phyloP scores from a whole-genome alignment of 345 rosid species.

The Eucalyptus albens region DNA sequence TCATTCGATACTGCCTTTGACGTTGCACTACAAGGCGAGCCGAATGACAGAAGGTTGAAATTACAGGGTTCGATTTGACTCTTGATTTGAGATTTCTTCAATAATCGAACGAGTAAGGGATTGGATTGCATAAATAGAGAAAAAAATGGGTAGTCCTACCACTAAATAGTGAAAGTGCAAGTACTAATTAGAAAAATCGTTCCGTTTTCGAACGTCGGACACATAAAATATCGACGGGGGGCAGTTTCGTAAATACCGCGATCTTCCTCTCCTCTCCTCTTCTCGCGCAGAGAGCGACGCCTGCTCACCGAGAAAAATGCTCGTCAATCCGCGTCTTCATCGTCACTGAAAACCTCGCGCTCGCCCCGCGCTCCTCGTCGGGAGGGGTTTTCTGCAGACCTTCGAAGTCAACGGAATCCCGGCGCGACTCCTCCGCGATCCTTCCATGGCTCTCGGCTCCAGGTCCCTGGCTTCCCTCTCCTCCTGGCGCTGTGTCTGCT shows the following conservation, averaged over 20 bases:
- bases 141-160: not conserved
- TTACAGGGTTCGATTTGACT: accelerated
- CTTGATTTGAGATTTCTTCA: not conserved
- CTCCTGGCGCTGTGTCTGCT: conserved; percentile 19
- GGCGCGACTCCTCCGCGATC: not conserved
- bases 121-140: not conserved
- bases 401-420: not conserved
- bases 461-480: not conserved
- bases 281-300: not conserved
- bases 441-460: not conserved
- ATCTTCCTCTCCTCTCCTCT: not conserved
- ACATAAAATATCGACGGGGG: not conserved
- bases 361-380: not conserved
- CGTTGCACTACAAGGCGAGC: accelerated
- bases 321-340: not conserved
- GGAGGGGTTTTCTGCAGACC: not conserved
- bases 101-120: not conserved
- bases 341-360: not conserved
- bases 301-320: not conserved
- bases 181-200: not conserved
- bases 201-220: not conserved
- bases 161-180: not conserved
- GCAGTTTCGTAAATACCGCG: not conserved
- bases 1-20: accelerated
- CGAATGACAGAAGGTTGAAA: accelerated